Conservation (phyloP, 805 yeast species). For the Saccharomycodes ludwigii region DNA sequence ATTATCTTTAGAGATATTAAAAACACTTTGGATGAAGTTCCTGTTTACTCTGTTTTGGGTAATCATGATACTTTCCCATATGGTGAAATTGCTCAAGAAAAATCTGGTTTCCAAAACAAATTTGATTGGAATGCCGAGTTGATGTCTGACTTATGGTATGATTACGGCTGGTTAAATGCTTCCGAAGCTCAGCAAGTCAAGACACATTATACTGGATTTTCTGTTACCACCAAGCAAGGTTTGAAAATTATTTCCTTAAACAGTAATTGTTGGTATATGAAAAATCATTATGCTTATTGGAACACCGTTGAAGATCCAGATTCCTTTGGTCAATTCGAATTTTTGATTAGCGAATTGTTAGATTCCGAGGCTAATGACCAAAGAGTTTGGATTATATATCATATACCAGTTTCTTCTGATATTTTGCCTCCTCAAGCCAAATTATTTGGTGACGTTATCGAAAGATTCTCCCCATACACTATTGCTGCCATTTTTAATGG, state of each 20-base stretch:
- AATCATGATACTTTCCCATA: constrained; percentile 67
- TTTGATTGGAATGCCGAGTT: constrained; percentile 37
- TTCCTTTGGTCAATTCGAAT: constrained; percentile 49
- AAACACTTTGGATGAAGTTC: constrained; percentile 33
- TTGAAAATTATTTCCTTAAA: constrained; percentile 50
- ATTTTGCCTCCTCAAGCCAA: constrained; percentile 51
- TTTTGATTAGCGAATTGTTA: constrained; percentile 47
- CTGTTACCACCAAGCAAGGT: constrained; percentile 42
- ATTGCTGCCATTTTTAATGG: constrained; percentile 63
- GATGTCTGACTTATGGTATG: constrained; percentile 36
- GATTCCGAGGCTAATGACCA: constrained; percentile 45
- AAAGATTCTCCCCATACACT: constrained; percentile 56
- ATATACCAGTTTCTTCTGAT: constrained; percentile 51
- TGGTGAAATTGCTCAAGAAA: constrained; percentile 50
- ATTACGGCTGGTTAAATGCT: constrained; percentile 32
- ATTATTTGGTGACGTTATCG: constrained; percentile 42
- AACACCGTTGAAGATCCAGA: constrained; percentile 44
- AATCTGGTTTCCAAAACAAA: constrained; percentile 31
- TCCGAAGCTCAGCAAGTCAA: constrained; percentile 24
- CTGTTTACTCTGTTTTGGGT: constrained; percentile 53
- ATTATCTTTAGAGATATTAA: constrained; percentile 42
- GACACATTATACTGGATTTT: constrained; percentile 49
- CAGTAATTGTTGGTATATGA: constrained; percentile 55
- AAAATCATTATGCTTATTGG: constrained; percentile 46
- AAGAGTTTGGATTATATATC: constrained; percentile 65